A percentile compares a stretch with the other conserved stretches of the same genome.
Conservation (phyloP, 1,139 yeast genomes). For the Scheffersomyces illinoinensis region DNA sequence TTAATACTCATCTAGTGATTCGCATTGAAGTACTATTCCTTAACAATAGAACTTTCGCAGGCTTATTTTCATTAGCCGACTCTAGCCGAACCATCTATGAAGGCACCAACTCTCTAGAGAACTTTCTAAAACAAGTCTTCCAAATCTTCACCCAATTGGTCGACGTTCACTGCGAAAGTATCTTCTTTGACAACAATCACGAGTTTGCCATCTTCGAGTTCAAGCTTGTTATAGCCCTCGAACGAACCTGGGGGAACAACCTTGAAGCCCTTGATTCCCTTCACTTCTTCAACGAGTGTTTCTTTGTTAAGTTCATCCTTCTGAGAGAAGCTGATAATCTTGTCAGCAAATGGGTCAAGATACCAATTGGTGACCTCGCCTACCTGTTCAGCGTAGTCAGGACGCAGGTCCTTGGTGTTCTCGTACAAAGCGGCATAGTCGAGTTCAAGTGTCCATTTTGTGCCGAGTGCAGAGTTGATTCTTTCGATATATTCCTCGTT, state of each 20-base stretch:
- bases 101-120: not conserved
- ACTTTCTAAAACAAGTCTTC: slow-evolving; percentile 2
- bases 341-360: slow-evolving; percentile 5
- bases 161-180: slow-evolving; percentile 6
- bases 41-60: not conserved
- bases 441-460: slow-evolving; percentile 10
- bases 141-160: slow-evolving; percentile 6
- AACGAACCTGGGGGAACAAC: slow-evolving; percentile 5
- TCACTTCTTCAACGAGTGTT: slow-evolving; percentile 10
- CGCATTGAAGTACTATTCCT: too few species aligned
- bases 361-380: slow-evolving; percentile 11
- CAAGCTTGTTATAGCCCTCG: slow-evolving; percentile 4
- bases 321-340: slow-evolving; percentile 3
- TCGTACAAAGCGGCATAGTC: slow-evolving; percentile 9
- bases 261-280: slow-evolving; percentile 6
- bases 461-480: slow-evolving; percentile 8
- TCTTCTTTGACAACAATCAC: slow-evolving; percentile 6
- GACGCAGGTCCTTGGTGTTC: slow-evolving; percentile 2
- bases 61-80: not conserved
- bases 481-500: slow-evolving; percentile 4
- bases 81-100: not conserved
- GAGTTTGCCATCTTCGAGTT: slow-evolving; percentile 7
- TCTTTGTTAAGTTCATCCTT: slow-evolving; percentile 12
- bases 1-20: too few species aligned
- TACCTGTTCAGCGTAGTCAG: slow-evolving; percentile 4